Evolutionary conservation across 2,329 filamentous ascomycete species (phyloP).

Genomic region (Paramyrothecium roridum): DNA sequence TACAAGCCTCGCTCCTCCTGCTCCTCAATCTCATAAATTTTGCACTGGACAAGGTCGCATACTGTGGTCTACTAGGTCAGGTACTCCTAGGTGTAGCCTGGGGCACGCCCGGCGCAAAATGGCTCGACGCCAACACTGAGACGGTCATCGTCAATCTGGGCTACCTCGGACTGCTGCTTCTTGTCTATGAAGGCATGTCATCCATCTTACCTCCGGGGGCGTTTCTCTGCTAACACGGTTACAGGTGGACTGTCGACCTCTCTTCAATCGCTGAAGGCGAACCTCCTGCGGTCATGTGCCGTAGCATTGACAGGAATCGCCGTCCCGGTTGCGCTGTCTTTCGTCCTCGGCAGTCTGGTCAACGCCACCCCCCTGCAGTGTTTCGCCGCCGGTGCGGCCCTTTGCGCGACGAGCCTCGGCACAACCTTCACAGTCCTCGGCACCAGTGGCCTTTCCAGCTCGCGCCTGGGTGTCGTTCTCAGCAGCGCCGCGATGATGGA

Average conservation of each 20-base stretch:
- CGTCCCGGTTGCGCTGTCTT: conserved; percentile 64
- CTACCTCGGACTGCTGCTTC: conserved; percentile 68
- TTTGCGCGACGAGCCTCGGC: conserved; percentile 72
- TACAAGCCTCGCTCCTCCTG: conserved; percentile 59
- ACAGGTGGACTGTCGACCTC: conserved; percentile 50
- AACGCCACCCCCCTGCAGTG: conserved; percentile 54
- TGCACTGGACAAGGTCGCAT: conserved; percentile 56
- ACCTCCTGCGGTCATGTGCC: conserved; percentile 54
- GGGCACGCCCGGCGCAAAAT: conserved; percentile 63
- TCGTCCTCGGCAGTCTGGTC: conserved; percentile 49
- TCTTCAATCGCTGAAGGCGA: conserved; percentile 46
- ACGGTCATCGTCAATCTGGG: conserved; percentile 60
- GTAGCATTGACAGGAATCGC: conserved; percentile 66
- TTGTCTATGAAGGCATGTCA: conserved; percentile 64
- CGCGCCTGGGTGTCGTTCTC: conserved; percentile 58
- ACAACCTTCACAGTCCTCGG: conserved; percentile 60
- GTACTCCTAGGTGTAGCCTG: conserved; percentile 68
- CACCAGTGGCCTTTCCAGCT: conserved; percentile 36
- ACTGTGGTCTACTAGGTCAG: conserved; percentile 71
- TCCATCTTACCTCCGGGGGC: neutral
- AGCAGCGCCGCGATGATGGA: conserved; percentile 77
- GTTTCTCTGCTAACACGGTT: neutral
- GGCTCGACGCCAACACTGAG: conserved; percentile 52
- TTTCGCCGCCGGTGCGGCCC: conserved; percentile 69
- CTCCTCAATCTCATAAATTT: conserved; percentile 57